Percentiles rank a stretch among this genome's conserved stretches.
These are phyloP conservation scores for Boletus semigastroideus DNA, from an alignment of 1,284 basidiomycete genomes.

Conservation along the genomic window DNA sequence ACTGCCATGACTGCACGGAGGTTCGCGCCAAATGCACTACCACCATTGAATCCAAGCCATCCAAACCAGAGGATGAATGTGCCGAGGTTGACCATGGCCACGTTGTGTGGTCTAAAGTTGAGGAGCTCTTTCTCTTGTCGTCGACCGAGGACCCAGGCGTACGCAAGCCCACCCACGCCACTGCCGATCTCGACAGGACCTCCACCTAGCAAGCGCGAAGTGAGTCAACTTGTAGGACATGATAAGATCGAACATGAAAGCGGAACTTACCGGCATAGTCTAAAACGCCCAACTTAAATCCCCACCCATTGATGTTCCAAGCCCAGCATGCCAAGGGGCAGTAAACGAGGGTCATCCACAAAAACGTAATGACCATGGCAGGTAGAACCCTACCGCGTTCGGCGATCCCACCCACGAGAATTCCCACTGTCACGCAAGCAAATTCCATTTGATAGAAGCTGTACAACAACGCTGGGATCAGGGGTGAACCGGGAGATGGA, in stretches of 20 bases:
- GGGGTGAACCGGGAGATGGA: slow-evolving; percentile 73
- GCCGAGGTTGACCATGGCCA: slow-evolving; percentile 86
- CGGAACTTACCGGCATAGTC: slow-evolving; percentile 68
- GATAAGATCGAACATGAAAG: slow-evolving; percentile 3
- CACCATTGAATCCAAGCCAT: slow-evolving; percentile 71
- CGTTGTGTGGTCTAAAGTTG: slow-evolving; percentile 93
- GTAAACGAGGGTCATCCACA: slow-evolving; percentile 85
- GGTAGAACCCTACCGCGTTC: slow-evolving; percentile 88
- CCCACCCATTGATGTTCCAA: slow-evolving; percentile 84
- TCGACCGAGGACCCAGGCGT: slow-evolving; percentile 80
- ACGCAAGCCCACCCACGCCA: slow-evolving; percentile 84
- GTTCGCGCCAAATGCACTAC: slow-evolving; percentile 88
- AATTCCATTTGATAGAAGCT: slow-evolving; percentile 91
- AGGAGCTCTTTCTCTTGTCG: slow-evolving; percentile 79
- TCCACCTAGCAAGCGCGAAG: slow-evolving; percentile 53
- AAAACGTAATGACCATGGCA: slow-evolving; percentile 84
- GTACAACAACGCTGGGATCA: slow-evolving; percentile 73
- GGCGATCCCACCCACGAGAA: slow-evolving; percentile 80
- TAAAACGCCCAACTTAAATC: slow-evolving; percentile 85
- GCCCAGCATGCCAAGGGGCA: slow-evolving; percentile 80
- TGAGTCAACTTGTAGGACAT: not conserved
- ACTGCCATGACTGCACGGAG: slow-evolving; percentile 84
- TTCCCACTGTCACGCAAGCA: slow-evolving; percentile 74
- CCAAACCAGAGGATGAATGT: slow-evolving; percentile 92
- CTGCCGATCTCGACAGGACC: slow-evolving; percentile 94